Evolutionary conservation across 768 basidiomycete species (phyloP).

Genomic region (Mycena albidolilacea): DNA sequence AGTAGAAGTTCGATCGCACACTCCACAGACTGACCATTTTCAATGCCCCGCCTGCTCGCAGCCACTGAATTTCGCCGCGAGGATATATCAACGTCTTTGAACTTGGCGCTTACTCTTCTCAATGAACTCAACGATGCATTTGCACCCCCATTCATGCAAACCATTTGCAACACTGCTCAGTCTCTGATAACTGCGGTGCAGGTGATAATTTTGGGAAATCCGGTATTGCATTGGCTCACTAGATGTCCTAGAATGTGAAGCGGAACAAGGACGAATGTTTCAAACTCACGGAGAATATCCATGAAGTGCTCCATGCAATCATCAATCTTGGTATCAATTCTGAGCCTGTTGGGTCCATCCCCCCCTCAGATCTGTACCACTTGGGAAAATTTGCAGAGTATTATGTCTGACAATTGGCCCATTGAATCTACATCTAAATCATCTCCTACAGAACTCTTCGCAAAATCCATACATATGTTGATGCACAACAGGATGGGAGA

Average conservation of each 20-base stretch:
- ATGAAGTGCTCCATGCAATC: neutral
- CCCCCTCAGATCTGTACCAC: neutral
- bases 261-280: slow-evolving; percentile 8
- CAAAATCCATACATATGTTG: slow-evolving; percentile 12
- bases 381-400: slow-evolving; percentile 16
- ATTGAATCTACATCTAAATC: neutral
- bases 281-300: neutral
- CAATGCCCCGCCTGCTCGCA: neutral
- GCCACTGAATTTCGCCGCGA: slow-evolving; percentile 1
- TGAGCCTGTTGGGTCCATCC: neutral
- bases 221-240: neutral
- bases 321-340: slow-evolving; percentile 7
- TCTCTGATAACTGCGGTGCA: neutral
- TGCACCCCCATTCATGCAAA: neutral
- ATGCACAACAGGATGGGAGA: slow-evolving; percentile 6
- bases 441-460: neutral
- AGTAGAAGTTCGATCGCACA: no score
- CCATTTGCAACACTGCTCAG: neutral
- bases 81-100: neutral
- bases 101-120: neutral
- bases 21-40: neutral
- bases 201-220: neutral
- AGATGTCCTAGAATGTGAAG: neutral
- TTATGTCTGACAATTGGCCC: neutral
- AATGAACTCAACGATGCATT: neutral